These are phyloP conservation scores for Teratosphaeria pseudoeucalypti DNA, from an alignment of 2,329 filamentous ascomycete genomes.

Conservation along the genomic window DNA sequence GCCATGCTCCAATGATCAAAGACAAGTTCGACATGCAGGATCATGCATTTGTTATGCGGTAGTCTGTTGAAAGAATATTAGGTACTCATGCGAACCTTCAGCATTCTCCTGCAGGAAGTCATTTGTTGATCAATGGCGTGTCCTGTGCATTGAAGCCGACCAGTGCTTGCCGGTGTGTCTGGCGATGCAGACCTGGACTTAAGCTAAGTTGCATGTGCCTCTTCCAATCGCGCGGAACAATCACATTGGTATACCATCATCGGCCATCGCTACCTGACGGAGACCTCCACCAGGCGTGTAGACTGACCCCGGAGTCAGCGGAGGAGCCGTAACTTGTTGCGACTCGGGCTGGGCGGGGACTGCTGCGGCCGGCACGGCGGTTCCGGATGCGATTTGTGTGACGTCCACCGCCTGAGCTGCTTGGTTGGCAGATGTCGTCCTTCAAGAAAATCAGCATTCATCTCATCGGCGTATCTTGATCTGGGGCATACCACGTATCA, in stretches of 20 bases:
- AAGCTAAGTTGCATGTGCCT: too few relatives aligned
- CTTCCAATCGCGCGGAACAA: too few relatives aligned
- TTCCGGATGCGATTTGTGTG: background rate
- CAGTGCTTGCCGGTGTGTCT: too few relatives aligned
- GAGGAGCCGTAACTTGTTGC: background rate
- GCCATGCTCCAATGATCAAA: too few relatives aligned
- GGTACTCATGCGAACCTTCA: too few relatives aligned
- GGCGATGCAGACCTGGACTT: too few relatives aligned
- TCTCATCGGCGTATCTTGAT: background rate
- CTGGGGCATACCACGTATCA: conserved; percentile 2
- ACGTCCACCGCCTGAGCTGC: background rate
- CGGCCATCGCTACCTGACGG: background rate
- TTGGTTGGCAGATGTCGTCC: background rate
- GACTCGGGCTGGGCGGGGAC: background rate
- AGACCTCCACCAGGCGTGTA: background rate
- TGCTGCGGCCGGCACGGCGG: background rate
- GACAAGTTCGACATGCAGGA: too few relatives aligned
- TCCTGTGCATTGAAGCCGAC: too few relatives aligned
- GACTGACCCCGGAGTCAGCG: background rate
- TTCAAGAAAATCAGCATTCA: background rate
- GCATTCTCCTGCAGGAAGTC: too few relatives aligned
- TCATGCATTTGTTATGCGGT: too few relatives aligned
- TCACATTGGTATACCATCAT: background rate
- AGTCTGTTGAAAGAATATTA: too few relatives aligned
- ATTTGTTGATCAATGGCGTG: too few relatives aligned